Evolutionary conservation across 805 yeast species (phyloP).

Genomic region (Yarrowia sp.): DNA sequence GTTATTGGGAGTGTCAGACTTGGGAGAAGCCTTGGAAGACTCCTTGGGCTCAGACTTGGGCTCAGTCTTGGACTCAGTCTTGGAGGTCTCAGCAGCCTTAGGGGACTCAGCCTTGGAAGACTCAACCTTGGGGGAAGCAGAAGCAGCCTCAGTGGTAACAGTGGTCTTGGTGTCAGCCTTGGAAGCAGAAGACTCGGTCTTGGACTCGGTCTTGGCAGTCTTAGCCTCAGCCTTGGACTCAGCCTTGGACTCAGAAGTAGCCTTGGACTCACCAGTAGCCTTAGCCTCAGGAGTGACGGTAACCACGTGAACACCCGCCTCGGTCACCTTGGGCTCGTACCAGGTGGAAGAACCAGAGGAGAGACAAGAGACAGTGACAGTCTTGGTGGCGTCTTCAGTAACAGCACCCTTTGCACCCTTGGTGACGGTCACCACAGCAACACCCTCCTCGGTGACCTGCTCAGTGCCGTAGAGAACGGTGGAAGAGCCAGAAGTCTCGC

Average conservation of each 20-base stretch:
- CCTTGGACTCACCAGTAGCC: not conserved
- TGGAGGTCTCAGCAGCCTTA: not conserved
- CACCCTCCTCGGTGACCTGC: not conserved
- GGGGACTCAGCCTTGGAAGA: not conserved
- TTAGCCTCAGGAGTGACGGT: not conserved
- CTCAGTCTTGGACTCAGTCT: not conserved
- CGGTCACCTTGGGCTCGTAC: constrained; percentile 3
- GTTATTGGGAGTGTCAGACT: not conserved
- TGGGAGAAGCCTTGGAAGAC: not conserved
- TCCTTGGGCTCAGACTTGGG: too few relatives aligned
- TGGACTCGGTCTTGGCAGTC: not conserved
- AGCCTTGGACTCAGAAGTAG: not conserved
- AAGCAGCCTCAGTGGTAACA: not conserved
- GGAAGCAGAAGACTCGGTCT: not conserved
- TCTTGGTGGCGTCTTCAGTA: not conserved
- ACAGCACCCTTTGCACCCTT: not conserved
- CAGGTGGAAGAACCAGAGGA: constrained; percentile 5
- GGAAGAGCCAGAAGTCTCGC: constrained; percentile 8
- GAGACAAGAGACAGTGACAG: not conserved
- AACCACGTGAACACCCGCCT: not conserved
- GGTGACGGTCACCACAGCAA: constrained; percentile 8
- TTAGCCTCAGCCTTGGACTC: not conserved
- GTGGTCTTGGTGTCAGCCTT: constrained; percentile 1
- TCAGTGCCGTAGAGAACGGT: not conserved
- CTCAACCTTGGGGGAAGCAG: not conserved